phyloP scores from a whole-genome alignment of 1,139 yeast genomes.

The Diutina scorzettiae region DNA sequence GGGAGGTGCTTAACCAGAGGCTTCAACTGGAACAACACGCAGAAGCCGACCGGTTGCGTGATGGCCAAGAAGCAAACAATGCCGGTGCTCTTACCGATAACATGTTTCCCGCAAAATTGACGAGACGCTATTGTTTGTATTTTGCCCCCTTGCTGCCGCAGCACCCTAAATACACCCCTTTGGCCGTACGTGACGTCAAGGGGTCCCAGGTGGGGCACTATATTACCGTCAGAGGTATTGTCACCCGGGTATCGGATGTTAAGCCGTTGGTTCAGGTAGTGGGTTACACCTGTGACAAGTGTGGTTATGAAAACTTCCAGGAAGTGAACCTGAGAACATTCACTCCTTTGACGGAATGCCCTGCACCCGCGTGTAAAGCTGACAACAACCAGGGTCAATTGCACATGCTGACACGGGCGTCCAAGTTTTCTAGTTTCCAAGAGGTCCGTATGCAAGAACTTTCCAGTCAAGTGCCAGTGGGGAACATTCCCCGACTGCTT shows the following conservation, averaged over 20 bases:
- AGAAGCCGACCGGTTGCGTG: conserved; percentile 31
- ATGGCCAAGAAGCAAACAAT: conserved; percentile 13
- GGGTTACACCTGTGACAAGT: conserved; percentile 95
- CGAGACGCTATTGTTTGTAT: conserved; percentile 78
- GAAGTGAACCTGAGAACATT: conserved; percentile 80
- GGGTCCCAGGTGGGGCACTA: conserved; percentile 77
- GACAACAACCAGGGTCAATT: conserved; percentile 83
- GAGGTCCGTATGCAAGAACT: conserved; percentile 91
- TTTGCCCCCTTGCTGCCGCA: conserved; percentile 56
- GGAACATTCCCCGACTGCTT: conserved; percentile 87
- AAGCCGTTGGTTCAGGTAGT: conserved; percentile 85
- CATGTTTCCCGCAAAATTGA: conserved; percentile 74
- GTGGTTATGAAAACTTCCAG: conserved; percentile 95
- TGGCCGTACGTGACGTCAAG: conserved; percentile 77
- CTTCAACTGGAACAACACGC: conserved; percentile 55
- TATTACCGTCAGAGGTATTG: conserved; percentile 87
- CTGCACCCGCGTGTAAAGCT: conserved; percentile 64
- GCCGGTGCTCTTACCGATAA: conserved; percentile 16
- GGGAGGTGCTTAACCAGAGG: conserved; percentile 71
- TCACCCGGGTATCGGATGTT: conserved; percentile 91
- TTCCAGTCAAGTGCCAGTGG: conserved; percentile 94
- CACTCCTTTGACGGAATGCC: conserved; percentile 78
- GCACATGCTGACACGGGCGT: conserved; percentile 89
- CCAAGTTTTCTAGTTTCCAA: conserved; percentile 90
- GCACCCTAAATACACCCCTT: conserved; percentile 33